Evolutionary conservation across 2,329 filamentous ascomycete species (phyloP).

Genomic region (Taxawa tesnikishii): DNA sequence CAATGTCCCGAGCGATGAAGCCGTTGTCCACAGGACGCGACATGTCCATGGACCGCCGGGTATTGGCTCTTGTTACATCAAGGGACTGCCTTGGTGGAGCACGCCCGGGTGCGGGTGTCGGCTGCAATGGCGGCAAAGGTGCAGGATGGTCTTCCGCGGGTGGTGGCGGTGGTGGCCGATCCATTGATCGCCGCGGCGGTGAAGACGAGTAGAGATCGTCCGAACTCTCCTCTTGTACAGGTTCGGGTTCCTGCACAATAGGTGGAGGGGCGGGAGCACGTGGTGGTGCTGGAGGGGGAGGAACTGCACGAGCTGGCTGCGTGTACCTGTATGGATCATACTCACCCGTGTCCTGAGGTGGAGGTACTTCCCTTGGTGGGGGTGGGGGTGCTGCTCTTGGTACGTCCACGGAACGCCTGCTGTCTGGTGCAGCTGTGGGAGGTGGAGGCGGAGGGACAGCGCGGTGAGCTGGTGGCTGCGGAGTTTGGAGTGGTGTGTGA

Average conservation of each 20-base stretch:
- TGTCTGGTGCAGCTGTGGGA: conserved; percentile 34
- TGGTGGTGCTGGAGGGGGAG: conserved; percentile 21
- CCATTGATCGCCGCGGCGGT: conserved; percentile 21
- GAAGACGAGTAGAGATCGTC: conserved; percentile 36
- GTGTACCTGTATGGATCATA: conserved; percentile 55
- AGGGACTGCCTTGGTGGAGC: conserved; percentile 29
- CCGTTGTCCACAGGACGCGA: conserved; percentile 59
- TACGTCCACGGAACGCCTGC: conserved; percentile 55
- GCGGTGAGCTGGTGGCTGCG: conserved; percentile 22
- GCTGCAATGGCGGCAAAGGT: conserved; percentile 23
- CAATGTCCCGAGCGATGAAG: conserved; percentile 78
- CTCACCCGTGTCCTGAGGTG: conserved; percentile 24
- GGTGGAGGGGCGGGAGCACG: conserved; percentile 19
- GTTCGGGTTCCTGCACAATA: conserved; percentile 16
- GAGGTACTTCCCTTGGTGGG: conserved; percentile 40
- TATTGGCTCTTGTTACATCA: conserved; percentile 46
- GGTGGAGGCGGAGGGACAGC: conserved; percentile 43
- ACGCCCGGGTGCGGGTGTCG: conserved; percentile 29
- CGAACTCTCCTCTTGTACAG: conserved; percentile 22
- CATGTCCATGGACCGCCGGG: conserved; percentile 61
- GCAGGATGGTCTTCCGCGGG: conserved; percentile 14
- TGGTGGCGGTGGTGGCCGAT: conserved; percentile 19
- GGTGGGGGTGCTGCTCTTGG: conserved; percentile 61
- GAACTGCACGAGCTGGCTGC: conserved; percentile 7
- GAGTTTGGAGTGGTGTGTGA: conserved; percentile 25